Conservation (phyloP, 2,329 filamentous ascomycete species). For the Mollisia scopiformis region DNA sequence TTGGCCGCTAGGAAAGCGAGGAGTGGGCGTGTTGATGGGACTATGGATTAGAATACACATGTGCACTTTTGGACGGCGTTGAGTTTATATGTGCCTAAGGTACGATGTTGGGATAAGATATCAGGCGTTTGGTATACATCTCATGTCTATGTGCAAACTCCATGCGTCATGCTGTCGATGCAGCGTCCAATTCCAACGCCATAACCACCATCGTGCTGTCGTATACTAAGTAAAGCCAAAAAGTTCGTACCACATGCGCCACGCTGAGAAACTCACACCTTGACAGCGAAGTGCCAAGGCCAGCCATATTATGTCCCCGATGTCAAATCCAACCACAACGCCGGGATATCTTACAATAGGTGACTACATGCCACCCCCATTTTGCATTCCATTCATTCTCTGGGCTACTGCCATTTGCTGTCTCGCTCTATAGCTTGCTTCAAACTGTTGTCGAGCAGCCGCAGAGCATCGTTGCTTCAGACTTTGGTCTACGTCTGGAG, state of each 20-base stretch:
- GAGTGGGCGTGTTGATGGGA: slow-evolving; percentile 16
- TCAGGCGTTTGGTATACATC: background rate
- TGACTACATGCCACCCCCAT: slow-evolving; percentile 34
- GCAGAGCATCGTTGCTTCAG: slow-evolving; percentile 19
- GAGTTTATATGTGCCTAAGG: no score
- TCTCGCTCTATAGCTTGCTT: slow-evolving; percentile 8
- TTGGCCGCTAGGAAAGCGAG: slow-evolving; percentile 22
- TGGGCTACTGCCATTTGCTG: slow-evolving; percentile 30
- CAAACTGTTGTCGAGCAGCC: slow-evolving; percentile 13
- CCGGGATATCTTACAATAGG: slow-evolving; percentile 1
- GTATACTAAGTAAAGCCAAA: background rate
- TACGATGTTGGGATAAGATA: no score
- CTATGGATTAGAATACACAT: slow-evolving; percentile 2
- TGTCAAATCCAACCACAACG: background rate
- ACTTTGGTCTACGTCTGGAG: slow-evolving; percentile 19
- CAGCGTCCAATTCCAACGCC: background rate
- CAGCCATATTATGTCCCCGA: background rate
- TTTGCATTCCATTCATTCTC: slow-evolving; percentile 33
- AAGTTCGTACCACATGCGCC: background rate
- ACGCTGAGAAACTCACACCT: background rate
- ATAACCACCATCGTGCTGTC: background rate
- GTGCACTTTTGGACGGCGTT: no score
- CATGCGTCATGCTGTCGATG: background rate
- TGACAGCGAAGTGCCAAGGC: background rate
- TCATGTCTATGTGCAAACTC: background rate